These are phyloP conservation scores for Debaryomycetaceae sp. DNA, from an alignment of 1,139 yeast species.

Conservation along the genomic window DNA sequence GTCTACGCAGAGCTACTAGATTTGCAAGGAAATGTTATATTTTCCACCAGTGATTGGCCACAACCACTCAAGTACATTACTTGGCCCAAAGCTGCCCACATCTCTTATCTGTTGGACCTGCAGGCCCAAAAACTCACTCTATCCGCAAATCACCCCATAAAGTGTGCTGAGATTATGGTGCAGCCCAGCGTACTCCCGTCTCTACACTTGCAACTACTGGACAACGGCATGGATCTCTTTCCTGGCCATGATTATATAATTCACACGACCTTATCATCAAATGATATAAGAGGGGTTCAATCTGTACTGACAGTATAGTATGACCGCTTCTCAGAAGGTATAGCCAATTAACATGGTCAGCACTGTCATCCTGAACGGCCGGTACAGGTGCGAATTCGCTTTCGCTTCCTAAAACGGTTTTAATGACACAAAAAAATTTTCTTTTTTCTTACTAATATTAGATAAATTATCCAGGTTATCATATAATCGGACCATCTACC, in stretches of 20 bases:
- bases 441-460: background rate
- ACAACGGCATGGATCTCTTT: slow-evolving; percentile 44
- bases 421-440: background rate
- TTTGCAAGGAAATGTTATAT: slow-evolving; percentile 16
- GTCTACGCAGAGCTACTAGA: slow-evolving; percentile 5
- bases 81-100: slow-evolving; percentile 20
- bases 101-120: slow-evolving; percentile 3
- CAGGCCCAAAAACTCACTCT: slow-evolving; percentile 3
- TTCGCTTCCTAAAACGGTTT: background rate
- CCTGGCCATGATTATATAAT: slow-evolving; percentile 24
- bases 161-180: slow-evolving; percentile 31
- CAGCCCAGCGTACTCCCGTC: slow-evolving; percentile 11
- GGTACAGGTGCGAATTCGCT: background rate
- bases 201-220: slow-evolving; percentile 17
- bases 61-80: slow-evolving; percentile 47
- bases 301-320: background rate
- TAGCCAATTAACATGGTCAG: background rate
- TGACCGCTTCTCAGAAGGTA: background rate
- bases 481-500: background rate
- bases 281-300: background rate
- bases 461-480: background rate
- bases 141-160: slow-evolving; percentile 35
- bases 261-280: background rate
- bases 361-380: background rate
- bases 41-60: slow-evolving; percentile 48